Conservation (phyloP, 2,329 filamentous ascomycete genomes). For the Drechslerella stenobrocha region DNA sequence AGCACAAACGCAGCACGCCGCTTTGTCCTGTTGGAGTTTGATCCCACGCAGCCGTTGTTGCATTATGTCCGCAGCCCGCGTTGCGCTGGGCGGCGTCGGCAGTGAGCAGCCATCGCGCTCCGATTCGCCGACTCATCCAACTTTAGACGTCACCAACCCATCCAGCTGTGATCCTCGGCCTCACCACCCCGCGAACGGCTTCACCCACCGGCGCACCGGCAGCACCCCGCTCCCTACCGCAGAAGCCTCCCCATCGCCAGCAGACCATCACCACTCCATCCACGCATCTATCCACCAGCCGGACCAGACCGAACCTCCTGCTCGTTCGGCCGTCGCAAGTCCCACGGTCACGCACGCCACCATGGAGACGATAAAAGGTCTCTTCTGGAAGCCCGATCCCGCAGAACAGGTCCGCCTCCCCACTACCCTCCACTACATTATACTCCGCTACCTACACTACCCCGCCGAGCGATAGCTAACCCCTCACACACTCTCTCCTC, state of each 20-base stretch:
- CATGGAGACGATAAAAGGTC: slow-evolving; percentile 84
- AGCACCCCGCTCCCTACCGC: too few relatives aligned
- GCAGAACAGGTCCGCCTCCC: slow-evolving; percentile 73
- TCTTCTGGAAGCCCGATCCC: slow-evolving; percentile 91
- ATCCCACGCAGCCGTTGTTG: too few relatives aligned
- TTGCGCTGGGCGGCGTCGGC: slow-evolving; percentile 1
- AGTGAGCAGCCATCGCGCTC: not conserved
- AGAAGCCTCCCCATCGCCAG: too few relatives aligned
- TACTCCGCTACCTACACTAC: slow-evolving; percentile 26
- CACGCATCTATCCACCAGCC: too few relatives aligned
- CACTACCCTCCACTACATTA: slow-evolving; percentile 50
- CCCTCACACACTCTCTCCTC: slow-evolving; percentile 7
- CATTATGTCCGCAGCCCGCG: not conserved
- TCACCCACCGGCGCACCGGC: too few relatives aligned
- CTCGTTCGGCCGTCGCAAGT: not conserved
- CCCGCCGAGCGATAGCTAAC: slow-evolving; percentile 19
- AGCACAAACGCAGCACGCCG: too few relatives aligned
- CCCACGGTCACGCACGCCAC: not conserved
- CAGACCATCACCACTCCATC: too few relatives aligned
- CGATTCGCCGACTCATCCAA: too few relatives aligned
- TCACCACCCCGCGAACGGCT: too few relatives aligned
- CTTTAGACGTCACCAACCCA: too few relatives aligned
- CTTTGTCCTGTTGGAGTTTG: not conserved
- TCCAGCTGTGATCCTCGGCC: too few relatives aligned
- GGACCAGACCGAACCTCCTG: too few relatives aligned